Percentiles rank a stretch among this genome's conserved stretches.
Conservation (phyloP, 2,329 filamentous ascomycete species). For the Scedosporium apiospermum region DNA sequence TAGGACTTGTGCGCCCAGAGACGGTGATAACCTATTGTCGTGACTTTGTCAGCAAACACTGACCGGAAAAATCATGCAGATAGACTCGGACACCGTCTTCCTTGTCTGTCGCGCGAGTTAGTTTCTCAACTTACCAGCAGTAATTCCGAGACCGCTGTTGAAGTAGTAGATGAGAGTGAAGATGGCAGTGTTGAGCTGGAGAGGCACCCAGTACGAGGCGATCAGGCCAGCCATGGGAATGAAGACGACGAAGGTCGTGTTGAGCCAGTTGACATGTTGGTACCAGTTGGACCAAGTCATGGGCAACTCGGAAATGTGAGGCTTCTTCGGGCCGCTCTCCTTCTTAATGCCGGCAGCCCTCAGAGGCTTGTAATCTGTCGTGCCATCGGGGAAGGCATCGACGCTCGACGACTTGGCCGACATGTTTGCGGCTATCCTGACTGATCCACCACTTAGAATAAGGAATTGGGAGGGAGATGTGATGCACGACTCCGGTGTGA, state of each 20-base stretch:
- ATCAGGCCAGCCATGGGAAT: conserved; percentile 67
- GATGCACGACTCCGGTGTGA: neutral
- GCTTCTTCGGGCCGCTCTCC: conserved; percentile 54
- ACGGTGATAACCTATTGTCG: conserved; percentile 54
- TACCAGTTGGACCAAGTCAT: conserved; percentile 80
- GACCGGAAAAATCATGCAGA: neutral
- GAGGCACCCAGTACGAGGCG: conserved; percentile 68
- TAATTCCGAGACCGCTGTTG: conserved; percentile 72
- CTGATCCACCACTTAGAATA: neutral
- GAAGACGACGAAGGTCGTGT: conserved; percentile 69
- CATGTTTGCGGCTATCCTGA: neutral
- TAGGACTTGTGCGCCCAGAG: conserved; percentile 83
- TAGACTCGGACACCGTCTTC: neutral
- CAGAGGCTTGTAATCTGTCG: conserved; percentile 44
- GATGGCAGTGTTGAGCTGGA: conserved; percentile 60
- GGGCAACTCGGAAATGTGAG: conserved; percentile 75
- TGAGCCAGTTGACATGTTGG: conserved; percentile 91
- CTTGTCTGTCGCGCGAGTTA: neutral
- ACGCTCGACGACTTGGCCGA: neutral
- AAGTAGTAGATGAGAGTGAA: conserved; percentile 76
- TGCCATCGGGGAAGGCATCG: conserved; percentile 40
- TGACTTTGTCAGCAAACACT: neutral
- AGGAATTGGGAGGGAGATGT: neutral
- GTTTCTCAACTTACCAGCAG: conserved; percentile 47
- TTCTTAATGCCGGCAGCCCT: conserved; percentile 10